A percentile compares a stretch with the other conserved stretches of the same genome.
These are phyloP conservation scores for Helotiales sp. DNA, from an alignment of 2,329 filamentous ascomycete species.

Conservation along the genomic window DNA sequence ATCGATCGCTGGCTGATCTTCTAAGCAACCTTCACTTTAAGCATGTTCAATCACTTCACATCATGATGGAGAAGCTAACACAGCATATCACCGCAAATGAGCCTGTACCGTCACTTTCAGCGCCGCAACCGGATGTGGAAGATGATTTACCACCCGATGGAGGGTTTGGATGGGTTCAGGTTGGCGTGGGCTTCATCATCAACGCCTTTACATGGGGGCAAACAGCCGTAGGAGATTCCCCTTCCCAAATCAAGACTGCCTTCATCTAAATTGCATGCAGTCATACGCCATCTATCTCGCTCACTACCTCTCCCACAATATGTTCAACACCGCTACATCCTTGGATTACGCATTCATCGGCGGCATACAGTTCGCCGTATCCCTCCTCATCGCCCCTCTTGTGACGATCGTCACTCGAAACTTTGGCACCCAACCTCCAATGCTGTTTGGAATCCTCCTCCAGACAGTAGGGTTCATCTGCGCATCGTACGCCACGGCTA, in stretches of 20 bases:
- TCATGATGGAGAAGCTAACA: not conserved
- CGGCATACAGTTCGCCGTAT: conserved; percentile 54
- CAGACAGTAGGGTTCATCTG: conserved; percentile 56
- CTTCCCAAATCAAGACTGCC: not conserved
- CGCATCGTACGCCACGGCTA: conserved; percentile 55
- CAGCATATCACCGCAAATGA: not conserved
- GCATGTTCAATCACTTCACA: not conserved
- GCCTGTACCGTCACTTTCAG: not conserved
- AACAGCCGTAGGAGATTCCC: conserved; percentile 43
- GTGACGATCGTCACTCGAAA: conserved; percentile 54
- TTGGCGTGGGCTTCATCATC: conserved; percentile 29
- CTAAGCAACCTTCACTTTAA: too few relatives aligned
- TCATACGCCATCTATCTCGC: conserved; percentile 62
- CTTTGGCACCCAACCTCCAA: conserved; percentile 54
- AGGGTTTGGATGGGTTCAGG: conserved; percentile 50
- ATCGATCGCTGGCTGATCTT: too few relatives aligned
- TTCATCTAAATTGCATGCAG: conserved; percentile 23
- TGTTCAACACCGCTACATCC: conserved; percentile 55
- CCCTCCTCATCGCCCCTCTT: conserved; percentile 57
- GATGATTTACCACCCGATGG: conserved; percentile 51
- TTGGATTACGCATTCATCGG: conserved; percentile 66
- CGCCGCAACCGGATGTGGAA: not conserved
- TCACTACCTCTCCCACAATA: conserved; percentile 56
- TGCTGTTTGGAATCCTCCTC: conserved; percentile 55
- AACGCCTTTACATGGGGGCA: conserved; percentile 44